These are phyloP conservation scores for Malassezia sp. DNA, from an alignment of 1,284 basidiomycete species.

Conservation along the genomic window DNA sequence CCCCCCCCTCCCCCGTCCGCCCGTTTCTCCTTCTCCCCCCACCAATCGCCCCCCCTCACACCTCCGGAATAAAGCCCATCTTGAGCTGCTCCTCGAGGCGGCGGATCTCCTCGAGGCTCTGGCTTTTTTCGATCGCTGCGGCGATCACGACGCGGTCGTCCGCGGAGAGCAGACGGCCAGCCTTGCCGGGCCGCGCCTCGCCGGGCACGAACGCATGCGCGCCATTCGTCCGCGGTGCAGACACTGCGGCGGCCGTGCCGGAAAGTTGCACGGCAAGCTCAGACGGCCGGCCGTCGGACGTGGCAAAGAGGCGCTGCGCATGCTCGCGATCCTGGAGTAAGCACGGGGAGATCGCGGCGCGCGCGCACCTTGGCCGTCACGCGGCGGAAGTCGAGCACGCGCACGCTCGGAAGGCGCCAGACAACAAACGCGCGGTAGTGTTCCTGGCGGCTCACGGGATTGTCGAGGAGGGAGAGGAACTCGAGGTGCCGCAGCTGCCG, in stretches of 20 bases:
- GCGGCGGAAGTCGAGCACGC: constrained; percentile 91
- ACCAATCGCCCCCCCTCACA: no score
- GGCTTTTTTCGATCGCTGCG: constrained; percentile 77
- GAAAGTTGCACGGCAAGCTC: constrained; percentile 21
- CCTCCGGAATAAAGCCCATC: constrained; percentile 29
- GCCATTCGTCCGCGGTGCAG: constrained; percentile 59
- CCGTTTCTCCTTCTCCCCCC: no score
- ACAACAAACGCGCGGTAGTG: constrained; percentile 83
- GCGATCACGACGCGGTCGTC: constrained; percentile 82
- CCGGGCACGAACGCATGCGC: constrained; percentile 53
- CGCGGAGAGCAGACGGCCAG: constrained; percentile 71
- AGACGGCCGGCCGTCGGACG: constrained; percentile 26
- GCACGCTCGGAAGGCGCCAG: constrained; percentile 55
- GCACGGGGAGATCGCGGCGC: constrained; percentile 38
- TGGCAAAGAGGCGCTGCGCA: constrained; percentile 32
- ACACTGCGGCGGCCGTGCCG: constrained; percentile 53
- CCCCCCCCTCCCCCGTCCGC: no score
- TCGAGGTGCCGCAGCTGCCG: constrained; percentile 66
- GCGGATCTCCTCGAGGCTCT: constrained; percentile 60
- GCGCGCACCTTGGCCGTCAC: constrained; percentile 88
- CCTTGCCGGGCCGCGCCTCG: constrained; percentile 27
- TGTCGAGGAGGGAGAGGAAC: constrained; percentile 74
- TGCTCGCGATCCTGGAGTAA: constrained; percentile 19
- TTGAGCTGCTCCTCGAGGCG: constrained; percentile 37
- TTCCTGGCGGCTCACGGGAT: constrained; percentile 81